Conservation (phyloP, 23 red algal genomes). For the Gracilaria gracilis region DNA sequence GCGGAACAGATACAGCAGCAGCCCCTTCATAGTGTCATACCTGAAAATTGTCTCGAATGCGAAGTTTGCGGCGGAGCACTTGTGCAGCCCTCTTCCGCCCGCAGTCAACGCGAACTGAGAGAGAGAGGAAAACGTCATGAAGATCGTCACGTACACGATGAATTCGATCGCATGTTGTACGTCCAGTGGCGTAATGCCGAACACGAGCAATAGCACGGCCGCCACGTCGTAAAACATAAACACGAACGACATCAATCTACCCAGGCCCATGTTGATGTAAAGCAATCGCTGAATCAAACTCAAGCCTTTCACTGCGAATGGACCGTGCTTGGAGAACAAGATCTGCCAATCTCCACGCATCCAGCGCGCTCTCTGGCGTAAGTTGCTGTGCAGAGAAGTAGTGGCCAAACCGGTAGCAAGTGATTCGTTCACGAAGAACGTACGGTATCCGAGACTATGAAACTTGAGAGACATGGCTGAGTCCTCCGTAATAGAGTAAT, state of each 20-base stretch:
- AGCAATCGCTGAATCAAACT: slow-evolving; percentile 44
- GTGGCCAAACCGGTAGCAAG: slow-evolving; percentile 46
- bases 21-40: slow-evolving; percentile 41
- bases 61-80: slow-evolving; percentile 12
- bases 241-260: slow-evolving; percentile 53
- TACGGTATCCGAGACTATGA: slow-evolving; percentile 52
- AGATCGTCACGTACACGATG: slow-evolving; percentile 5
- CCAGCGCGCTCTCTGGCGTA: slow-evolving; percentile 57
- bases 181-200: slow-evolving; percentile 47
- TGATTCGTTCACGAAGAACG: slow-evolving; percentile 68
- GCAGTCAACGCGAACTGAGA: slow-evolving; percentile 7
- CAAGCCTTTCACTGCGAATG: slow-evolving; percentile 23
- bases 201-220: slow-evolving; percentile 24
- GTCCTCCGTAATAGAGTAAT: slow-evolving; percentile 61
- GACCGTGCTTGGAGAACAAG: slow-evolving; percentile 51
- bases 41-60: slow-evolving; percentile 63
- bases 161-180: slow-evolving; percentile 34
- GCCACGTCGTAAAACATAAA: slow-evolving; percentile 33
- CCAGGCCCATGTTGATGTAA: slow-evolving; percentile 50
- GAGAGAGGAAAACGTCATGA: slow-evolving; percentile 1
- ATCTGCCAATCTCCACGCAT: slow-evolving; percentile 67
- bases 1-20: slow-evolving; percentile 29
- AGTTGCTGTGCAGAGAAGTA: slow-evolving; percentile 53
- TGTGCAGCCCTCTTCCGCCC: slow-evolving; percentile 27
- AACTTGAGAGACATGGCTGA: slow-evolving; percentile 62